Evolutionary conservation across 176 grass and related monocot genomes (phyloP), one percentile per base, ranked within the genome.

Genomic region (Rhipidocladum racemiflorum): DNA sequence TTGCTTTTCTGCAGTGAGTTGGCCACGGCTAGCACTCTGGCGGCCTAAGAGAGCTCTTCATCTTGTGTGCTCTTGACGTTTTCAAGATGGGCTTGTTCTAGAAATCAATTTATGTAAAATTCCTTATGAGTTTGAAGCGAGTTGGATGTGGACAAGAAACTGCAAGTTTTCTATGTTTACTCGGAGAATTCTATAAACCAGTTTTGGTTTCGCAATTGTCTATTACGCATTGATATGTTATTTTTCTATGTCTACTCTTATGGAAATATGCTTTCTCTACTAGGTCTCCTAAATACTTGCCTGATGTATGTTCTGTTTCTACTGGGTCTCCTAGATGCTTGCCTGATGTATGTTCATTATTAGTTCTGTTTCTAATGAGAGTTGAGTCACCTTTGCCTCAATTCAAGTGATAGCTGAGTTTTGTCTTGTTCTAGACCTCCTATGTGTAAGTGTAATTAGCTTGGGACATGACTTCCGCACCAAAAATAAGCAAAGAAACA

Each of bases 1-100:
- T 66, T 79, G 54, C 3, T 65, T 81, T 55, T 82, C 1, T 86
- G 83, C 88, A 92, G 93, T 10, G 93, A 96, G 36, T 90, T 88
- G 0, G 87, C 79, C 70, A 96, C 93, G 20, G 93, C 93, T 32
- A 96, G 90, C 83, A 92, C 93, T 74, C 88, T 96, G 60, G 93
- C 92, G 80, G 90, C 93, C 59, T 92, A 92, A 79, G 60, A 61
- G 84, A 34, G 25, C 60, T 74, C 73, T 66, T 82, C 67, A 50
- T n/a, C 21, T 60, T 66, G 29, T 38, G 56, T 67, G 72, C 78
- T 43, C 46, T 32, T 51, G 43, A 59, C 50, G 30, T 20, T 49
- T 36, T 60, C 9, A 17, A 30, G 32, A 73, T 69, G 36, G 62
- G 18, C 84, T 83, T 82, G 57, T 74, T 86, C 79, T 83, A 74